phyloP scores from a whole-genome alignment of 192 early-diverging fungal genomes.

The Paraglomus occultum region DNA sequence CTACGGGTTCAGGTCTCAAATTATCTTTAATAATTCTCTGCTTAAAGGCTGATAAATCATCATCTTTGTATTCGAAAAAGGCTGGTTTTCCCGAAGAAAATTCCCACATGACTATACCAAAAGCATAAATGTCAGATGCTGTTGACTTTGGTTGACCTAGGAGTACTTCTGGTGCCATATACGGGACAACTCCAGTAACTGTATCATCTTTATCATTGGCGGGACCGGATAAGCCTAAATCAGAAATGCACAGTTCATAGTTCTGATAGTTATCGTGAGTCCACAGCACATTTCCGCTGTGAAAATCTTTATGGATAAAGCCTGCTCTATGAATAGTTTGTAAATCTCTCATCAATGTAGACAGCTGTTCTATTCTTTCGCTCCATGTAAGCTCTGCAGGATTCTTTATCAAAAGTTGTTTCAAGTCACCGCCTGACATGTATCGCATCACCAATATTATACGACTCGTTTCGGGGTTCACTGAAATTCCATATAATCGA shows the following conservation, averaged over 20 bases:
- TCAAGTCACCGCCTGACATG: no score
- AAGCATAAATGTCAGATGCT: conserved; percentile 39
- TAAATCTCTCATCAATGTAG: conserved; percentile 33
- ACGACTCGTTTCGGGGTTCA: no score
- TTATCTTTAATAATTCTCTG: no score
- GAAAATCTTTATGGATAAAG: conserved; percentile 45
- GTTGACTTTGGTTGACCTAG: conserved; percentile 30
- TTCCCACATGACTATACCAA: conserved; percentile 44
- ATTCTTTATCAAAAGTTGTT: no score
- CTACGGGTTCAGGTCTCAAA: no score
- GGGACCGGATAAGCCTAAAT: conserved; percentile 42
- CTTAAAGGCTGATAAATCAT: no score
- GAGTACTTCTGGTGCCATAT: conserved; percentile 38
- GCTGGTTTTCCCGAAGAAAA: conserved; percentile 37
- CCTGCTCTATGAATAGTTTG: conserved; percentile 43
- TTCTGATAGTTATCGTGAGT: conserved; percentile 1
- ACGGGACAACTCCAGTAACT: conserved; percentile 36
- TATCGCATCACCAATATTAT: no score
- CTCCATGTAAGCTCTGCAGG: no score
- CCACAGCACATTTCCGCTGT: conserved; percentile 43
- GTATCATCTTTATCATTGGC: conserved; percentile 36
- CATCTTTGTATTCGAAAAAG: background rate
- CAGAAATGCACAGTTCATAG: conserved; percentile 29
- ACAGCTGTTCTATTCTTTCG: no score
- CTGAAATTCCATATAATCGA: no score